Conservation (phyloP, 2,329 filamentous ascomycete genomes). For the Thelonectria discophora region DNA sequence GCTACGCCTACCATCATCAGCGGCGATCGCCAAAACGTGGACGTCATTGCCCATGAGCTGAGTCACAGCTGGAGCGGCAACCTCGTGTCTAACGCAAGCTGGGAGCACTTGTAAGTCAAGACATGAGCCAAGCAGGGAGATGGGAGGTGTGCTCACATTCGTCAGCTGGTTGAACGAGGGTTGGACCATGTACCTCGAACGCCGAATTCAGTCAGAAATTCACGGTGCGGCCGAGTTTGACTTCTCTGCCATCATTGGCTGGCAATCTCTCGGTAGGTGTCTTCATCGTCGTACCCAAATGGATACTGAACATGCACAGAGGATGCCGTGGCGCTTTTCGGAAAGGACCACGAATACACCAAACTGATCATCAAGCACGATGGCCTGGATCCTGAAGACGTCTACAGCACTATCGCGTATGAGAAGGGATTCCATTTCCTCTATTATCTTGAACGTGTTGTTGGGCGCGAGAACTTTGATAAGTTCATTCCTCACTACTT, state of each 20-base stretch:
- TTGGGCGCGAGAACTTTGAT: slow-evolving; percentile 89
- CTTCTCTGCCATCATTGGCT: slow-evolving; percentile 95
- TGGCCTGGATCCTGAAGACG: slow-evolving; percentile 93
- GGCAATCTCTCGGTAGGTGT: slow-evolving; percentile 77
- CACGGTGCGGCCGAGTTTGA: slow-evolving; percentile 88
- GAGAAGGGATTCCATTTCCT: slow-evolving; percentile 97
- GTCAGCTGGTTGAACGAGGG: slow-evolving; percentile 75
- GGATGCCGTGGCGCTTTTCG: slow-evolving; percentile 81
- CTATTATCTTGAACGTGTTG: slow-evolving; percentile 85
- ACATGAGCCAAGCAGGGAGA: background rate
- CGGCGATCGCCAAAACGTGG: slow-evolving; percentile 88
- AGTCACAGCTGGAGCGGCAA: slow-evolving; percentile 89
- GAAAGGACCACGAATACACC: slow-evolving; percentile 89
- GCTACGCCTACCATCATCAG: slow-evolving; percentile 95
- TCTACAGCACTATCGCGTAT: slow-evolving; percentile 91
- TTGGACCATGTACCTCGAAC: slow-evolving; percentile 95
- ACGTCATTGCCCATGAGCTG: slow-evolving; percentile 92
- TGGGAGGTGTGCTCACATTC: slow-evolving; percentile 13
- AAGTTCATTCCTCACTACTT: slow-evolving; percentile 97
- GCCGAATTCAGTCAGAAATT: slow-evolving; percentile 78
- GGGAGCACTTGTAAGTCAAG: slow-evolving; percentile 76
- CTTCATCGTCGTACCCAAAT: background rate
- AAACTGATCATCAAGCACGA: slow-evolving; percentile 89
- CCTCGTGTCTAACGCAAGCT: slow-evolving; percentile 78
- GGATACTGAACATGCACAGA: slow-evolving; percentile 51